Conservation (phyloP, 257 asterid species). For the Nicotiana undulata region DNA sequence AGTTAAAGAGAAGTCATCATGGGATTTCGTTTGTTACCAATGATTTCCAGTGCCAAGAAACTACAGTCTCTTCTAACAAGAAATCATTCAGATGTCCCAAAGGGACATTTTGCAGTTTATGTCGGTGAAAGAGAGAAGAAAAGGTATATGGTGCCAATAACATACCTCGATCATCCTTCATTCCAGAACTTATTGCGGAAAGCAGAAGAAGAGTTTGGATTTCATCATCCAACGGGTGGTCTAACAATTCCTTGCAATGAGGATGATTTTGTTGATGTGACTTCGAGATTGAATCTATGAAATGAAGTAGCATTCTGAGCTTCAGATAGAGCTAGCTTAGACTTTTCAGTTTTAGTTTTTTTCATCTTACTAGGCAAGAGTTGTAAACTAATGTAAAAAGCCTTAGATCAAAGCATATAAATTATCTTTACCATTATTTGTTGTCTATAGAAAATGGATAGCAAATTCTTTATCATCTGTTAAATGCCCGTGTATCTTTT, state of each 20-base stretch:
- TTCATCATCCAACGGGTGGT: constrained; percentile 2
- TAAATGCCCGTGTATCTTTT: too few species aligned
- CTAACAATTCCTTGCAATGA: constrained; percentile 3
- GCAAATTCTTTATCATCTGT: too few species aligned
- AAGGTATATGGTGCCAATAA: neutral
- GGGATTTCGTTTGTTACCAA: constrained; percentile 35
- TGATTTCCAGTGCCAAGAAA: constrained; percentile 31
- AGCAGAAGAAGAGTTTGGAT: constrained; percentile 11
- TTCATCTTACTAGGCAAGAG: constrained; percentile 1
- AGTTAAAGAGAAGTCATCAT: constrained; percentile 7
- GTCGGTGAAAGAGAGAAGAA: neutral
- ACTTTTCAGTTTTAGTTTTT: neutral
- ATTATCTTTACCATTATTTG: neutral
- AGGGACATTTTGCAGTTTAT: constrained; percentile 5
- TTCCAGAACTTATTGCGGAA: neutral
- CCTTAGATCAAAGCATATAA: neutral
- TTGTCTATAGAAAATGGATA: neutral
- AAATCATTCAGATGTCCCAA: neutral
- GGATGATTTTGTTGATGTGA: neutral
- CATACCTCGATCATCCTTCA: neutral
- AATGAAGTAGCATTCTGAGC: neutral
- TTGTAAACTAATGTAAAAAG: neutral
- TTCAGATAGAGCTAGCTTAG: neutral
- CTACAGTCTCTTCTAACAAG: constrained; percentile 22
- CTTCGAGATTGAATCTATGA: neutral